phyloP scores from a whole-genome alignment of 352 stramenopile species.

The Pythium angustatum region DNA sequence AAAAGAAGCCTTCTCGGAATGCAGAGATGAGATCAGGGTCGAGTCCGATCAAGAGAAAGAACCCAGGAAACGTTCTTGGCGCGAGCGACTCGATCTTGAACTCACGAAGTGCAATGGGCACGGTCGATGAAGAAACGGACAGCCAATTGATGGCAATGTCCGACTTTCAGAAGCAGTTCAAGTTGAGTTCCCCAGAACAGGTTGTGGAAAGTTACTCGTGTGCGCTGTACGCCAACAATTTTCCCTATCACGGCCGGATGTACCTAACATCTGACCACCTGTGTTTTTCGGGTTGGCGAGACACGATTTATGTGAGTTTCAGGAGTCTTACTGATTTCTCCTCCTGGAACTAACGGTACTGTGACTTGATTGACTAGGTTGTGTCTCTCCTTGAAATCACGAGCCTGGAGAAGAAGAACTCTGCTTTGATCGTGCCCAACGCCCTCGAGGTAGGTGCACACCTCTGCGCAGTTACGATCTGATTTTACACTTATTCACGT shows the following conservation, averaged over 20 bases:
- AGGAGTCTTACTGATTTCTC: too few species aligned
- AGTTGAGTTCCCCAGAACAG: conserved; percentile 70
- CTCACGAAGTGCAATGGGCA: conserved; percentile 2
- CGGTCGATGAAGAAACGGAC: conserved; percentile 43
- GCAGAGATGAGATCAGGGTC: conserved; percentile 12
- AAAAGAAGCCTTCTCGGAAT: not conserved
- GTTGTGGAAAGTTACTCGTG: conserved; percentile 86
- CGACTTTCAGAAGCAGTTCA: conserved; percentile 85
- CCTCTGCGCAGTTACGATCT: too few species aligned
- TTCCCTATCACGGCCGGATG: conserved; percentile 77
- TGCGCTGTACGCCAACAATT: conserved; percentile 77
- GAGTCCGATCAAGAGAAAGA: conserved; percentile 19
- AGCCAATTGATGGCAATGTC: conserved; percentile 52
- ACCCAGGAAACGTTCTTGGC: not conserved
- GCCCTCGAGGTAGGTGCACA: conserved; percentile 81
- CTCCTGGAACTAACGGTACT: too few species aligned
- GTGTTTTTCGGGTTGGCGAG: conserved; percentile 82
- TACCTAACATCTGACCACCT: conserved; percentile 77
- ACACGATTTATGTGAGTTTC: conserved; percentile 76
- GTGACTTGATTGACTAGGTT: conserved; percentile 52
- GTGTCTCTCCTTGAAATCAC: conserved; percentile 73
- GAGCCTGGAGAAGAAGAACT: conserved; percentile 84
- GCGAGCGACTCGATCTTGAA: conserved; percentile 10
- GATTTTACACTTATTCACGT: too few species aligned
- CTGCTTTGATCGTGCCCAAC: conserved; percentile 82